These are phyloP conservation scores for Falciphora oryzae DNA, from an alignment of 2,329 filamentous ascomycete species.

Conservation along the genomic window DNA sequence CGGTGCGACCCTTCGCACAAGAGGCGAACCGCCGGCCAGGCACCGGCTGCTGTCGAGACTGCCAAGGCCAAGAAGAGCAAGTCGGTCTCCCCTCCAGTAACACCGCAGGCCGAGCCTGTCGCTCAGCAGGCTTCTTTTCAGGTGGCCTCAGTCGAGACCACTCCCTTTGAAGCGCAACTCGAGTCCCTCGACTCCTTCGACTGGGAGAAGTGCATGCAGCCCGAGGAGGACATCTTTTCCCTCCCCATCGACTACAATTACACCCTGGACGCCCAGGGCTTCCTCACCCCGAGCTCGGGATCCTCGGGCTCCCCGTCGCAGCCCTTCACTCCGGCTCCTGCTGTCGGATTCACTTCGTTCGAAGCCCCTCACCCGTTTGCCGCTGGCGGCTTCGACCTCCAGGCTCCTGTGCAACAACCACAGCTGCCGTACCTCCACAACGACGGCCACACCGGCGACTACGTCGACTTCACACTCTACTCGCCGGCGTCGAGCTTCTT, in stretches of 20 bases:
- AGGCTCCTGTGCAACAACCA: slow-evolving; percentile 9
- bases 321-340: slow-evolving; percentile 16
- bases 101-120: slow-evolving; percentile 17
- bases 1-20: slow-evolving; percentile 57
- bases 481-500: slow-evolving; percentile 43
- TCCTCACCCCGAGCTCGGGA: slow-evolving; percentile 32
- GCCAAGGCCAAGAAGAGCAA: slow-evolving; percentile 39
- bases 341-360: not conserved
- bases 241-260: slow-evolving; percentile 38
- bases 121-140: slow-evolving; percentile 7
- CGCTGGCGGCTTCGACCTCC: slow-evolving; percentile 11
- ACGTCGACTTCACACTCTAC: slow-evolving; percentile 51
- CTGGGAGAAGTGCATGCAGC: slow-evolving; percentile 38
- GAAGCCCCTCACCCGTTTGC: slow-evolving; percentile 12
- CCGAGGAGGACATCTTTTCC: slow-evolving; percentile 30
- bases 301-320: slow-evolving; percentile 29
- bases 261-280: slow-evolving; percentile 36
- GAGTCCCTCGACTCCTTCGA: slow-evolving; percentile 18
- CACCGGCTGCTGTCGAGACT: slow-evolving; percentile 22
- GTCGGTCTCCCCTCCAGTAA: slow-evolving; percentile 17
- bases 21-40: slow-evolving; percentile 34
- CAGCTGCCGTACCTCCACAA: slow-evolving; percentile 37
- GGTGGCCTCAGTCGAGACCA: slow-evolving; percentile 3
- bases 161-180: slow-evolving; percentile 13
- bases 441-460: slow-evolving; percentile 33